Evolutionary conservation across 139 green algal genomes (phyloP).

Genomic region (Diplosphaera chodatii): DNA sequence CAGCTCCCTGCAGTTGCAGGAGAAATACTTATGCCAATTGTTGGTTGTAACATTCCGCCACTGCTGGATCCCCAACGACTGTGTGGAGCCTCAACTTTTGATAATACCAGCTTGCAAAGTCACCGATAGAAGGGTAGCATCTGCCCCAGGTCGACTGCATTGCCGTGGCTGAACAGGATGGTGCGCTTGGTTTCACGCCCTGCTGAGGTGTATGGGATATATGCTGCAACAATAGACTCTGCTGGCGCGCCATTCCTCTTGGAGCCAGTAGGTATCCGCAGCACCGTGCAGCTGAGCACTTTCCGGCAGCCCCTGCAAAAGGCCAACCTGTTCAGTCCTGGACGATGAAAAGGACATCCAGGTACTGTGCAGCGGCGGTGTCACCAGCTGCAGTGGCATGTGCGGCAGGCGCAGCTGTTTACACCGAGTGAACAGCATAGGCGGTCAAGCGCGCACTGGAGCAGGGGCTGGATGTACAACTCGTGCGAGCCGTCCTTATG

Average conservation of each 20-base stretch:
- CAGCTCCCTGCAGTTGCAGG: slow-evolving; percentile 39
- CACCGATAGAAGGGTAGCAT: slow-evolving; percentile 80
- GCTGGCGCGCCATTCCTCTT: slow-evolving; percentile 8
- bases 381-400: no score
- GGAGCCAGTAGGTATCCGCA: slow-evolving; percentile 20
- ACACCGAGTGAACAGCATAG: no score
- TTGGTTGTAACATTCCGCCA: no score
- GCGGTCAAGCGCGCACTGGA: no score
- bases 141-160: slow-evolving; percentile 87
- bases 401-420: no score
- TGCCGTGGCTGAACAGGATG: slow-evolving; percentile 87
- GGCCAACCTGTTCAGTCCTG: no score
- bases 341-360: no score
- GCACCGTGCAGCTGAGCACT: slow-evolving; percentile 28
- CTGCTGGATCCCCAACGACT: no score
- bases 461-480: slow-evolving; percentile 49
- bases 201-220: slow-evolving; percentile 32
- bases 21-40: no score
- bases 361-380: no score
- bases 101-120: no score
- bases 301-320: slow-evolving; percentile 17
- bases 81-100: no score
- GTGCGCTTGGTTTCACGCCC: slow-evolving; percentile 29
- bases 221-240: slow-evolving; percentile 47
- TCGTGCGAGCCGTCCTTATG: slow-evolving; percentile 47